A percentile compares a stretch with the other conserved stretches of the same genome.
phyloP scores from a whole-genome alignment of 768 basidiomycete species.

The Panaeolus cyanescens region DNA sequence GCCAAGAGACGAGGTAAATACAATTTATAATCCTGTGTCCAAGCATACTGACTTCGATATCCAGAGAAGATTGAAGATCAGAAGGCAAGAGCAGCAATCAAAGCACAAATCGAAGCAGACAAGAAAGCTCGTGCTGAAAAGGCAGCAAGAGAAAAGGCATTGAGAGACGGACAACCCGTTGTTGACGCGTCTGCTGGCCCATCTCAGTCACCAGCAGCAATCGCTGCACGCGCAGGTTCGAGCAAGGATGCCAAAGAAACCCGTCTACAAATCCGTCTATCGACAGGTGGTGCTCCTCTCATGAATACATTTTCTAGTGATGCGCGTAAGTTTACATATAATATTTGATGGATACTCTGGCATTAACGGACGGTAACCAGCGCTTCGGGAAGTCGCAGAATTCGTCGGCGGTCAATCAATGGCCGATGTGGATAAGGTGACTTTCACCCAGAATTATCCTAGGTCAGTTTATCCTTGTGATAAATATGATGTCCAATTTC shows the following conservation, averaged over 20 bases:
- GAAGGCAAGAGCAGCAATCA: slow-evolving; percentile 82
- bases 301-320: slow-evolving; percentile 83
- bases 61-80: slow-evolving; percentile 90
- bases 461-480: slow-evolving; percentile 69
- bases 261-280: slow-evolving; percentile 85
- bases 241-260: slow-evolving; percentile 87
- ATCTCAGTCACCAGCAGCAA: slow-evolving; percentile 32
- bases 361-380: too few relatives aligned
- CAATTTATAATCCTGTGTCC: background rate
- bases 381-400: slow-evolving; percentile 84
- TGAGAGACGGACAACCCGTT: slow-evolving; percentile 71
- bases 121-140: slow-evolving; percentile 79
- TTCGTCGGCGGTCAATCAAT: slow-evolving; percentile 78
- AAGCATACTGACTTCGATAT: background rate
- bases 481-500: background rate
- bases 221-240: slow-evolving; percentile 43
- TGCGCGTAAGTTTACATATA: slow-evolving; percentile 52
- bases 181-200: slow-evolving; percentile 25
- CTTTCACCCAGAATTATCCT: slow-evolving; percentile 82
- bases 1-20: slow-evolving; percentile 72
- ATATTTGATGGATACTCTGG: too few relatives aligned
- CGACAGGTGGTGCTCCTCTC: slow-evolving; percentile 78
- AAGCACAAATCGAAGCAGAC: slow-evolving; percentile 87
- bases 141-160: slow-evolving; percentile 86
- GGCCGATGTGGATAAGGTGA: slow-evolving; percentile 72